These are phyloP conservation scores for Letharia columbiana DNA, from an alignment of 495 filamentous ascomycete species.

Conservation along the genomic window DNA sequence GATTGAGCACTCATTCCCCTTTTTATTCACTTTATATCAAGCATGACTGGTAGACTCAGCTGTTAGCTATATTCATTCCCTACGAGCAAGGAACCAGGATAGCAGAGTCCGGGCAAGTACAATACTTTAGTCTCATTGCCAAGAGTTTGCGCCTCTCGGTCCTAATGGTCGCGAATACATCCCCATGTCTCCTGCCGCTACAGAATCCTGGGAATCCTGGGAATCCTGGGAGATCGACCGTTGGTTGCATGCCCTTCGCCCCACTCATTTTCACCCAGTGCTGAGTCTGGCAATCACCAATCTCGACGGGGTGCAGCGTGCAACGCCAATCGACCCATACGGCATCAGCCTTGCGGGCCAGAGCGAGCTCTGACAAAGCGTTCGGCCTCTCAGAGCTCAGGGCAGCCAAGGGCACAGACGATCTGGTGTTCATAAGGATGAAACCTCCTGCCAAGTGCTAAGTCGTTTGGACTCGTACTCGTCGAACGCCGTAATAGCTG, in stretches of 20 bases:
- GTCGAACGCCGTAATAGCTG: neutral
- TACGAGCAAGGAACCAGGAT: too few species aligned
- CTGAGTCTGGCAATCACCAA: constrained; percentile 8
- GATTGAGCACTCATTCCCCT: too few species aligned
- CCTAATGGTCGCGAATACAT: constrained; percentile 2
- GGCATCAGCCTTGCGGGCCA: constrained; percentile 3
- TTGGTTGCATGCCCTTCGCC: constrained; percentile 15
- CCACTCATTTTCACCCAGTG: constrained; percentile 5
- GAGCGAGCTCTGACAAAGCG: constrained; percentile 4
- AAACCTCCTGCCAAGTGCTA: constrained; percentile 1
- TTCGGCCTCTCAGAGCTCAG: neutral
- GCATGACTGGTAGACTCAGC: too few species aligned
- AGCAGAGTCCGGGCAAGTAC: too few species aligned
- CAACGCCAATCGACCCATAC: neutral
- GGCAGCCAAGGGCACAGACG: constrained; percentile 2
- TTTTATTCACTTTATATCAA: too few species aligned
- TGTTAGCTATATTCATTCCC: too few species aligned
- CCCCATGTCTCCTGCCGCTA: constrained; percentile 1
- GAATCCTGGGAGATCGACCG: constrained; percentile 13
- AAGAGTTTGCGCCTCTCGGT: neutral
- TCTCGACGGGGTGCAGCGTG: constrained; percentile 6
- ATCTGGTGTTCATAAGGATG: constrained; percentile 14
- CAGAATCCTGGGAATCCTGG: neutral
- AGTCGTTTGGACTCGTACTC: neutral
- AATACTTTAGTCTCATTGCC: neutral